These are phyloP conservation scores for Helianthus annuus DNA, from an alignment of 129 eudicot genomes.

Conservation along the genomic window DNA sequence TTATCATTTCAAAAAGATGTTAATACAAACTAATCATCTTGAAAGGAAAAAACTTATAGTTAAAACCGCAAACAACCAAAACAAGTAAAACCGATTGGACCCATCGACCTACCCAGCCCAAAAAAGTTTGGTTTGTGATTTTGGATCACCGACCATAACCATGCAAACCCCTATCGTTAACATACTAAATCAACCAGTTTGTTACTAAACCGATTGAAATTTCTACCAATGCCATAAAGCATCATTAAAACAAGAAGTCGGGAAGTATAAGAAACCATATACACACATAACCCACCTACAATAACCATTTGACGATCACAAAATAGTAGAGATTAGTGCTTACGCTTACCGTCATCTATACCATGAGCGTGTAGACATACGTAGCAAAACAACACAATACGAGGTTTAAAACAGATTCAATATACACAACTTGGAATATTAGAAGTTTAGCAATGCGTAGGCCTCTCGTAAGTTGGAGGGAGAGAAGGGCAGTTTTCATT, in stretches of 20 bases:
- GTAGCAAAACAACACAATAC: conserved; percentile 13
- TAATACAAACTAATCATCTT: no score
- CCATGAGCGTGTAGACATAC: conserved; percentile 2
- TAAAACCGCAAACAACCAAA: no score
- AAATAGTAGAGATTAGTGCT: conserved; percentile 12
- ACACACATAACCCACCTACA: conserved; percentile 28
- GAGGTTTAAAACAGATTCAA: conserved; percentile 9
- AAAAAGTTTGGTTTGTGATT: no score
- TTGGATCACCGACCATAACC: no score
- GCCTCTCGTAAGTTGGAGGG: conserved; percentile 94
- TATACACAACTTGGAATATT: conserved; percentile 1
- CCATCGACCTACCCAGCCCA: no score
- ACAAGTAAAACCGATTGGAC: no score
- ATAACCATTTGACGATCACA: background rate
- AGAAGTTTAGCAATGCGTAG: conserved; percentile 59
- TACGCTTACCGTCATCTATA: conserved; percentile 13
- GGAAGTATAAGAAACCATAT: conserved; percentile 23
- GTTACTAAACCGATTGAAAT: background rate
- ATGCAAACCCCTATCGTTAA: no score
- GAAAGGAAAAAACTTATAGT: no score
- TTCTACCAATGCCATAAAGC: background rate
- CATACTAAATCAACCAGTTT: no score
- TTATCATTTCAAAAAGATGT: no score
- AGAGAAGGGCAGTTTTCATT: conserved; percentile 96
- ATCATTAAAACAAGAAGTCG: background rate